A percentile compares a stretch with the other conserved stretches of the same genome.
Evolutionary conservation across 148 eudicot genomes (phyloP).

Genomic region (Tetragonia tetragonoides): DNA sequence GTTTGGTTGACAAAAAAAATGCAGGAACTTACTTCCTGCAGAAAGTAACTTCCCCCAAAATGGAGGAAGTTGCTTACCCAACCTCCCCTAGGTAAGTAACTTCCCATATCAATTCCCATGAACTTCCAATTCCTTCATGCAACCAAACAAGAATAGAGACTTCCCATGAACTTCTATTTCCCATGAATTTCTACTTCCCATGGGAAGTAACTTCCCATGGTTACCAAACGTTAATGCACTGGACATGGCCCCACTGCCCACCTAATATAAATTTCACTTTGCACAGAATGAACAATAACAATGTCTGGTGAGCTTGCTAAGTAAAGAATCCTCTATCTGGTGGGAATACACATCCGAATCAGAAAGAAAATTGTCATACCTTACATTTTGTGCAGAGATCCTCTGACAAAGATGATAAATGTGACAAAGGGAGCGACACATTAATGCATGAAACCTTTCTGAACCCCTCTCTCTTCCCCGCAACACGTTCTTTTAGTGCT

Average conservation of each 20-base stretch:
- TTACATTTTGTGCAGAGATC: conserved; percentile 59
- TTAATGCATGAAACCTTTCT: conserved; percentile 85
- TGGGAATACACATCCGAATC: not conserved
- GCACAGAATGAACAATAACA: not conserved
- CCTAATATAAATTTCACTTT: not conserved
- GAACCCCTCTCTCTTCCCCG: conserved; percentile 72
- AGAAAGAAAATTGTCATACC: conserved; percentile 39
- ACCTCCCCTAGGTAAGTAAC: too few species aligned
- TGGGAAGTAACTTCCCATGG: too few species aligned
- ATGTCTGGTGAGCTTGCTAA: not conserved
- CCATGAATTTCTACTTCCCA: too few species aligned
- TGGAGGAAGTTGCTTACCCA: too few species aligned
- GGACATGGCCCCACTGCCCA: not conserved
- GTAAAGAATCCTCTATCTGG: not conserved
- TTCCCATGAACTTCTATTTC: too few species aligned
- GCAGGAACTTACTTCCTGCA: too few species aligned
- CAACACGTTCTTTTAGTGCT: conserved; percentile 81
- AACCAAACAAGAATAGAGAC: too few species aligned
- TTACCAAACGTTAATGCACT: not conserved
- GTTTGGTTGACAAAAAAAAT: too few species aligned
- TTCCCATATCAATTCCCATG: too few species aligned
- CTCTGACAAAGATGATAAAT: conserved; percentile 41
- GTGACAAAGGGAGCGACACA: conserved; percentile 68
- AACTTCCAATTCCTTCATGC: too few species aligned
- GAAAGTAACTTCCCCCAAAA: too few species aligned